These are phyloP conservation scores for Xylariaceae sp. DNA, from an alignment of 2,329 filamentous ascomycete species.

Conservation along the genomic window DNA sequence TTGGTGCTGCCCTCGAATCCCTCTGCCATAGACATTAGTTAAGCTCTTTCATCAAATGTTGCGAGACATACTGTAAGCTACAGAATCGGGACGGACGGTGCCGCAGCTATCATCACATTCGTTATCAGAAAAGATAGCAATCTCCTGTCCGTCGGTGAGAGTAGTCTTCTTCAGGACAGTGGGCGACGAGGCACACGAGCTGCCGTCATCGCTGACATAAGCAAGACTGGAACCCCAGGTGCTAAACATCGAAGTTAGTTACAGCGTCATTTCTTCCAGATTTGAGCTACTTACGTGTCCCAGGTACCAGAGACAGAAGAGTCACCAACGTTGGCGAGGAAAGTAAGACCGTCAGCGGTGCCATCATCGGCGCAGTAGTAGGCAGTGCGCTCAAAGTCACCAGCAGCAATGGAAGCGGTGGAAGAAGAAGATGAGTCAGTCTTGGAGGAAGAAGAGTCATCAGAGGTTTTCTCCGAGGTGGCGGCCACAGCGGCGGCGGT, in stretches of 20 bases:
- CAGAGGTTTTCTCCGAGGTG: background rate
- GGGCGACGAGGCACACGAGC: conserved; percentile 32
- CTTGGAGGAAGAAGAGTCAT: background rate
- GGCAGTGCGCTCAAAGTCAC: conserved; percentile 37
- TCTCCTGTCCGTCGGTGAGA: conserved; percentile 41
- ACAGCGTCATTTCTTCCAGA: background rate
- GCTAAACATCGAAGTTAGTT: conserved; percentile 21
- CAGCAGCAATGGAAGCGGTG: conserved; percentile 13
- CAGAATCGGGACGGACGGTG: conserved; percentile 36
- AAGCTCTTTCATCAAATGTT: no score
- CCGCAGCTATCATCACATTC: conserved; percentile 39
- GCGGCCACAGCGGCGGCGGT: conserved; percentile 9
- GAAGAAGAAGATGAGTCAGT: conserved; percentile 9
- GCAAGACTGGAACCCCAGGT: conserved; percentile 42
- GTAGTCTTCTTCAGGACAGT: conserved; percentile 34
- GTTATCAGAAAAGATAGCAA: conserved; percentile 41
- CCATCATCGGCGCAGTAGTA: conserved; percentile 41
- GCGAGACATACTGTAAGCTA: conserved; percentile 39
- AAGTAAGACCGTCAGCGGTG: conserved; percentile 39
- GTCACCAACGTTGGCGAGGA: conserved; percentile 45
- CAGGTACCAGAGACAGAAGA: conserved; percentile 35
- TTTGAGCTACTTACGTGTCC: conserved; percentile 33
- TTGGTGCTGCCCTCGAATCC: conserved; percentile 68
- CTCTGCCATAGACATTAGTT: conserved; percentile 37
- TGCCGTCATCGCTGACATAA: conserved; percentile 40